Percentiles rank a stretch among this genome's conserved stretches.
These are phyloP conservation scores for Saccharomycopsis sp. DNA, from an alignment of 805 yeast genomes.

Conservation along the genomic window DNA sequence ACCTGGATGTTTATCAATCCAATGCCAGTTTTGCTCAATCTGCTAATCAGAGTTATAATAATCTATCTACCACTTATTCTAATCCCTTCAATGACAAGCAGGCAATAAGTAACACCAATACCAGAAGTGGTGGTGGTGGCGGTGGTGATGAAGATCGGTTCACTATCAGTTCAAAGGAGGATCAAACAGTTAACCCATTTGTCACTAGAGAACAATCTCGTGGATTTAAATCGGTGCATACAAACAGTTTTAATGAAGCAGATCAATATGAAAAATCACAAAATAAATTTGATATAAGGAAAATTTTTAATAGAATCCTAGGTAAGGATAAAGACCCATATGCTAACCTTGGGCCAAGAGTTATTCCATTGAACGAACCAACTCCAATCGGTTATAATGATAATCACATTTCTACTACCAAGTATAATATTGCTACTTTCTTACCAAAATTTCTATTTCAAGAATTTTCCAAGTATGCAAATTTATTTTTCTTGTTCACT, in stretches of 20 bases:
- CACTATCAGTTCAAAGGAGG: slow-evolving; percentile 14
- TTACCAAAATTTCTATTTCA: slow-evolving; percentile 91
- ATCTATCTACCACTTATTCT: neutral
- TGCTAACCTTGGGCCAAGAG: slow-evolving; percentile 43
- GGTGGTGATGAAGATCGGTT: slow-evolving; percentile 10
- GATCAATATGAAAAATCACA: slow-evolving; percentile 29
- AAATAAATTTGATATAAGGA: slow-evolving; percentile 32
- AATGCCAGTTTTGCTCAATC: neutral
- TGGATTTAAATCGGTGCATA: neutral
- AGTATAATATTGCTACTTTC: slow-evolving; percentile 89
- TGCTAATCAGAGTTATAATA: slow-evolving; percentile 4
- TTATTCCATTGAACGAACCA: slow-evolving; percentile 16
- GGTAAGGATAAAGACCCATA: slow-evolving; percentile 42
- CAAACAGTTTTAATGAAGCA: neutral
- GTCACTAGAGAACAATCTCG: slow-evolving; percentile 7
- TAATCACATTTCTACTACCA: slow-evolving; percentile 91
- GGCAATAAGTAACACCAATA: neutral
- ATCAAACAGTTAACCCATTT: slow-evolving; percentile 18
- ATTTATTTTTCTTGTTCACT: slow-evolving; percentile 86
- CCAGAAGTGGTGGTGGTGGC: neutral
- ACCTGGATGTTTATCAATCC: neutral
- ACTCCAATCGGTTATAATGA: slow-evolving; percentile 50
- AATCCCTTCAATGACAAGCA: slow-evolving; percentile 16
- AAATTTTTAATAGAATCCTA: slow-evolving; percentile 28
- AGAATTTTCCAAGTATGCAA: slow-evolving; percentile 96